phyloP scores from a whole-genome alignment of 139 green algal genomes.

The Trebouxia sp. region DNA sequence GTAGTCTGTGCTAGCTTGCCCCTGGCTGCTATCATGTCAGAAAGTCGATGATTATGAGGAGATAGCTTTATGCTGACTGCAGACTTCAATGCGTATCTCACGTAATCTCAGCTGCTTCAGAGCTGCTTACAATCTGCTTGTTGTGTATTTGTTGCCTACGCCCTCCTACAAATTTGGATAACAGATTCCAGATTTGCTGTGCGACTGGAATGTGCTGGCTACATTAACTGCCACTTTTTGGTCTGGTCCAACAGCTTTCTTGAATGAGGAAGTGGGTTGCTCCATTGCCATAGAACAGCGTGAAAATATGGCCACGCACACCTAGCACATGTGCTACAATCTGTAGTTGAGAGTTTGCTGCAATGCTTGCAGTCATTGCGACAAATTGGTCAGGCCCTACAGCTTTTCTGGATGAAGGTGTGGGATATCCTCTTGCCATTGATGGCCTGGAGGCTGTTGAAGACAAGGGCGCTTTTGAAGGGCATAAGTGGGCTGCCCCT shows the following conservation, averaged over 20 bases:
- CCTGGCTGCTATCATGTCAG: too few relatives aligned
- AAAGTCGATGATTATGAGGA: too few relatives aligned
- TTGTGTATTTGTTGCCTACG: too few relatives aligned
- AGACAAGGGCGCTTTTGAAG: slow-evolving; percentile 32
- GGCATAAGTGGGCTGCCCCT: slow-evolving; percentile 60
- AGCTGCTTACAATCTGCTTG: too few relatives aligned
- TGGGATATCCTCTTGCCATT: slow-evolving; percentile 52
- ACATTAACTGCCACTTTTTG: slow-evolving; percentile 70
- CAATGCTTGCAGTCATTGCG: slow-evolving; percentile 44
- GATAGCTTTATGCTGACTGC: too few relatives aligned
- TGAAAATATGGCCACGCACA: background rate
- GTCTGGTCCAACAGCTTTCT: slow-evolving; percentile 63
- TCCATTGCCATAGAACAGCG: slow-evolving; percentile 42
- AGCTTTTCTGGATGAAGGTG: slow-evolving; percentile 54
- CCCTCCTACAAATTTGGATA: too few relatives aligned
- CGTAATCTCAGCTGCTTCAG: too few relatives aligned
- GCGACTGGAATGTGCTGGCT: background rate
- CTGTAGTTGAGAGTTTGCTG: background rate
- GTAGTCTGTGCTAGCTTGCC: too few relatives aligned
- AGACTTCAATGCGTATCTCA: too few relatives aligned
- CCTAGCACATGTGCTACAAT: background rate
- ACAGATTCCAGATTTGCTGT: too few relatives aligned
- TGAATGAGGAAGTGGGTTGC: slow-evolving; percentile 53
- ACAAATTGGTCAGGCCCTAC: slow-evolving; percentile 75
- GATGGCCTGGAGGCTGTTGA: slow-evolving; percentile 39